These are phyloP conservation scores for Plectosphaerella plurivora DNA, from an alignment of 2,329 filamentous ascomycete species.

Conservation along the genomic window DNA sequence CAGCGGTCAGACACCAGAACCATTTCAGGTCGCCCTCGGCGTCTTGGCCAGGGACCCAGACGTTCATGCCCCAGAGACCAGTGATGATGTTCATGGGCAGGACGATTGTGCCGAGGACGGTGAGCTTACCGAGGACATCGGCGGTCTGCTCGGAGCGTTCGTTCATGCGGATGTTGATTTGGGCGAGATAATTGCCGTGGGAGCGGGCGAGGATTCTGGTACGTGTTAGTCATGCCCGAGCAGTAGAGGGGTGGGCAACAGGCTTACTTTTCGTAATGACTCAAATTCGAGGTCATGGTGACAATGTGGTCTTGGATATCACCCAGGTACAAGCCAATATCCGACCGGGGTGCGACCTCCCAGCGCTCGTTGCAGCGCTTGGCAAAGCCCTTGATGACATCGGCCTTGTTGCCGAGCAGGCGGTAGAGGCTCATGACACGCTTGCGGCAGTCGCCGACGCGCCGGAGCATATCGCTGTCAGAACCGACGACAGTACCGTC, in stretches of 20 bases:
- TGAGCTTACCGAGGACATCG: slow-evolving; percentile 90
- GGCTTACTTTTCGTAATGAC: slow-evolving; percentile 89
- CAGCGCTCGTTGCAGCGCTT: slow-evolving; percentile 98
- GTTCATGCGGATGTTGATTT: slow-evolving; percentile 99
- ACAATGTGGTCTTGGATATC: slow-evolving; percentile 99
- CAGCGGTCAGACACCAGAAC: slow-evolving; percentile 72
- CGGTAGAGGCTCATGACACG: slow-evolving; percentile 96
- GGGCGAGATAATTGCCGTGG: slow-evolving; percentile 96
- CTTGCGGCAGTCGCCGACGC: slow-evolving; percentile 91
- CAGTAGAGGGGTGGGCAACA: neutral
- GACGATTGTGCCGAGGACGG: slow-evolving; percentile 93
- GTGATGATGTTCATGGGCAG: slow-evolving; percentile 99
- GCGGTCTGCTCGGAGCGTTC: slow-evolving; percentile 94
- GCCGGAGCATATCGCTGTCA: slow-evolving; percentile 79
- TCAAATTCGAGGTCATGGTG: slow-evolving; percentile 95
- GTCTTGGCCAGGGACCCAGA: slow-evolving; percentile 89
- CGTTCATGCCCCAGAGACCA: slow-evolving; percentile 98
- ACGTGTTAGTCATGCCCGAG: slow-evolving; percentile 2
- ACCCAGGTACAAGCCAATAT: slow-evolving; percentile 95
- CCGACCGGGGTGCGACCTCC: slow-evolving; percentile 89
- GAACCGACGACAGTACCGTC: slow-evolving; percentile 41
- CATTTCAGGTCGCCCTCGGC: slow-evolving; percentile 68
- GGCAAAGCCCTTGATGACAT: slow-evolving; percentile 98
- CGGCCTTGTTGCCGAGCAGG: slow-evolving; percentile 91
- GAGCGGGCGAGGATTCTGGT: slow-evolving; percentile 79